Percentiles rank a stretch among this genome's conserved stretches.
Conservation (phyloP, 2,329 filamentous ascomycete species). For the Epichloe uncinata region DNA sequence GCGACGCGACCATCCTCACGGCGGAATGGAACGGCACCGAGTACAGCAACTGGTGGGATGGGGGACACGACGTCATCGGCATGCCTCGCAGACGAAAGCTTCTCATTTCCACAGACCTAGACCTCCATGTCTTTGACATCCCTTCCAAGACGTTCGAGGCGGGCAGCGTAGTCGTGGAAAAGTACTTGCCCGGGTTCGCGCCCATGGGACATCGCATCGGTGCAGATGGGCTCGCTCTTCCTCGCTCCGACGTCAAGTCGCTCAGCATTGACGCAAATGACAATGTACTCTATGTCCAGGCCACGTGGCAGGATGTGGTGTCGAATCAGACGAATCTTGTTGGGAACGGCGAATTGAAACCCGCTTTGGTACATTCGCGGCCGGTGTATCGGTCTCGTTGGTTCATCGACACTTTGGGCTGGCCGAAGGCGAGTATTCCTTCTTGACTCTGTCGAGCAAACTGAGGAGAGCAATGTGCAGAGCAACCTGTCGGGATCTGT, state of each 20-base stretch:
- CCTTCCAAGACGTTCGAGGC: not conserved
- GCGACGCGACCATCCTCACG: not conserved
- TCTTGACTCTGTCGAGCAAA: too few species aligned
- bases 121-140: slow-evolving; percentile 1
- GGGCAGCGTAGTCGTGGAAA: not conserved
- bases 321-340: not conserved
- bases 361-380: not conserved
- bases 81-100: not conserved
- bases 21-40: slow-evolving; percentile 1
- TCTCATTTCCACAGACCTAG: slow-evolving; percentile 1
- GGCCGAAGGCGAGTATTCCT: not conserved
- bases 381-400: slow-evolving; percentile 2
- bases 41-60: slow-evolving; percentile 2
- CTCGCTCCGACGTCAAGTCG: slow-evolving; percentile 1
- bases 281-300: not conserved
- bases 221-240: not conserved
- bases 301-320: not conserved
- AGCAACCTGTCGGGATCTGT: too few species aligned
- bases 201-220: not conserved
- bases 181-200: not conserved
- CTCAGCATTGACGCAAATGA: not conserved
- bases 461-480: too few species aligned
- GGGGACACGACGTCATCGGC: not conserved
- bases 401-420: not conserved
- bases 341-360: not conserved